phyloP scores from a whole-genome alignment of 768 basidiomycete genomes.

The Lyophyllum shimeji region DNA sequence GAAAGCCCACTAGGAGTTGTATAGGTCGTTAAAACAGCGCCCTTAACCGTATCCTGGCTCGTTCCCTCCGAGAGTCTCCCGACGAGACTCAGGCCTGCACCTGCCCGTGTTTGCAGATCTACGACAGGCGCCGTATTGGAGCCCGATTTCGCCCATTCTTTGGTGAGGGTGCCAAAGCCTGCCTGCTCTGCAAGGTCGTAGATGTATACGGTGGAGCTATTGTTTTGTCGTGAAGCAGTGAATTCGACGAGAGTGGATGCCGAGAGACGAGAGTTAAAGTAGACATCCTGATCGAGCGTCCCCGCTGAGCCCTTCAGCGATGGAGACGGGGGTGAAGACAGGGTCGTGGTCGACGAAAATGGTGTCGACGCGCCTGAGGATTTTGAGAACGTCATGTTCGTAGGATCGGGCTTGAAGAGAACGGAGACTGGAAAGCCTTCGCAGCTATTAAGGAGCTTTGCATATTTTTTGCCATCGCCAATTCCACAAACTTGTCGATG shows the following conservation, averaged over 20 bases:
- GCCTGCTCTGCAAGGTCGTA: slow-evolving; percentile 83
- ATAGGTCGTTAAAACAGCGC: slow-evolving; percentile 71
- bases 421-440: not conserved
- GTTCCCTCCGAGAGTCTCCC: slow-evolving; percentile 81
- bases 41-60: slow-evolving; percentile 60
- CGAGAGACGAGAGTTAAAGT: slow-evolving; percentile 42
- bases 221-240: slow-evolving; percentile 52
- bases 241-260: slow-evolving; percentile 71
- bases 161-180: slow-evolving; percentile 77
- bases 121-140: slow-evolving; percentile 53
- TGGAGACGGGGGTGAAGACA: slow-evolving; percentile 38
- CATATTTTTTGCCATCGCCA: slow-evolving; percentile 10
- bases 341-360: slow-evolving; percentile 38
- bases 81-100: slow-evolving; percentile 78
- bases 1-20: slow-evolving; percentile 84
- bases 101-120: slow-evolving; percentile 77
- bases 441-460: too few species aligned
- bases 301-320: slow-evolving; percentile 23
- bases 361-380: slow-evolving; percentile 40
- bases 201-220: slow-evolving; percentile 71
- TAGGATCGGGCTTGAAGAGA: not conserved
- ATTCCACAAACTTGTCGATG: slow-evolving; percentile 23
- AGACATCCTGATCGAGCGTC: slow-evolving; percentile 28
- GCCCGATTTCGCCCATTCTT: slow-evolving; percentile 53
- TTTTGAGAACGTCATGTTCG: slow-evolving; percentile 16